Evolutionary conservation across 768 basidiomycete species (phyloP), one percentile per base, ranked within the genome.

Genomic region (Amanita jacksonii): DNA sequence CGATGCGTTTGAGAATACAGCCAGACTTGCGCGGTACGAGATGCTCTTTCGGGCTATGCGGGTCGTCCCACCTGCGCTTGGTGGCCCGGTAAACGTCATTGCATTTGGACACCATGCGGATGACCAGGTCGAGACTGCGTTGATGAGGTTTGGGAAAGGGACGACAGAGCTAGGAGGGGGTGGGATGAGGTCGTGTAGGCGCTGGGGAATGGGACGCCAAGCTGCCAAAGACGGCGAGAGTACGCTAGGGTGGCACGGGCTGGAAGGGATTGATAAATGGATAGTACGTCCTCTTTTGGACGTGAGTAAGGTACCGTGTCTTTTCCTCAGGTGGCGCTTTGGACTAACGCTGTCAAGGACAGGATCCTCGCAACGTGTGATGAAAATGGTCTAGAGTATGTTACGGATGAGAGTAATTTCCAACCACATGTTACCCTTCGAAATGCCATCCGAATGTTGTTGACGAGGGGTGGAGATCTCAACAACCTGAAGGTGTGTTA

Each of bases 311-410:
- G 88, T 87, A 50, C 53, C 16, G 4, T 16, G 16, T 25, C 28
- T 8, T 8, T 32, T 23, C 15, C 6, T 15, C 27, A 24, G 36
- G 2, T 10, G 8, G 34, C 43, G 28, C 28, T 52, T 42, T 15
- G 25, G 16, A 41, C 27, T 16, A 15, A 20, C 19, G 32, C 37
- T 43, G 37, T 33, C n/a, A 24, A 91, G 88, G 78, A 83, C 42
- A 77, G 86, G 47, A 74, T 91, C n/a, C 60, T 90, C 1, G 81
- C 79, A 6, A 91, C 88, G 0, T 90, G 87, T 51, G 70, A 79
- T 35, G 74, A 63, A 8, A 65, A 86, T 49, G 57, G 61, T 1
- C 57, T 89, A 6, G 62, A 69, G 46, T 91, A 81, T 58, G 68
- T 81, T 32, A 62, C 65, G 15, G 88, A 91, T 54, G 58, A 63